These are phyloP conservation scores for Neopestalotiopsis sp. DNA, from an alignment of 2,329 filamentous ascomycete genomes.

Conservation along the genomic window DNA sequence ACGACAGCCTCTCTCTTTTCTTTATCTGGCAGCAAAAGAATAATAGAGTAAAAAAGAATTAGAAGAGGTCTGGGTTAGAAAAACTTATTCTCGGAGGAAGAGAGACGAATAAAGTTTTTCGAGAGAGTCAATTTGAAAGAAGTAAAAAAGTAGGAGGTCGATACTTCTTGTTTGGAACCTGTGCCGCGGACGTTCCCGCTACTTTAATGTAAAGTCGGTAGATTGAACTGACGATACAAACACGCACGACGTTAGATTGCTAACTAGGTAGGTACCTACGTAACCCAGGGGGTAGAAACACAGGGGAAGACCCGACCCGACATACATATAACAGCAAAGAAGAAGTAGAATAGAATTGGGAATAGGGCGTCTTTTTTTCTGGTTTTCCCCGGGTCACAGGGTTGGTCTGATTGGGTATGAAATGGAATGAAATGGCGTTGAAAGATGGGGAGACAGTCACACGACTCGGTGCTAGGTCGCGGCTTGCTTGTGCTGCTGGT, in stretches of 20 bases:
- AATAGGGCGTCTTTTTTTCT: neutral
- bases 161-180: neutral
- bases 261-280: no score
- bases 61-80: neutral
- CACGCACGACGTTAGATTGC: no score
- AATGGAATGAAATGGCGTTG: neutral
- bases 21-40: neutral
- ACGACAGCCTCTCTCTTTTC: neutral
- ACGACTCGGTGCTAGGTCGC: neutral
- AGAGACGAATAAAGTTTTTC: neutral
- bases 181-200: neutral
- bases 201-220: neutral
- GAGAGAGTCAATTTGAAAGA: neutral
- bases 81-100: neutral
- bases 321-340: neutral
- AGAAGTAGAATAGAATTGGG: neutral
- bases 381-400: neutral
- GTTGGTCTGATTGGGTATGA: neutral
- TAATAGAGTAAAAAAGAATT: neutral
- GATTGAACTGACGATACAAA: no score
- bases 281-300: no score
- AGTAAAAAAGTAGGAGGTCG: neutral
- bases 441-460: conserved; percentile 12
- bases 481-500: neutral
- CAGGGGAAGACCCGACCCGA: no score